A percentile compares a stretch with the other conserved stretches of the same genome.
Conservation (phyloP, 371 early-diverging fungal species). For the Rhizopus microsporus region DNA sequence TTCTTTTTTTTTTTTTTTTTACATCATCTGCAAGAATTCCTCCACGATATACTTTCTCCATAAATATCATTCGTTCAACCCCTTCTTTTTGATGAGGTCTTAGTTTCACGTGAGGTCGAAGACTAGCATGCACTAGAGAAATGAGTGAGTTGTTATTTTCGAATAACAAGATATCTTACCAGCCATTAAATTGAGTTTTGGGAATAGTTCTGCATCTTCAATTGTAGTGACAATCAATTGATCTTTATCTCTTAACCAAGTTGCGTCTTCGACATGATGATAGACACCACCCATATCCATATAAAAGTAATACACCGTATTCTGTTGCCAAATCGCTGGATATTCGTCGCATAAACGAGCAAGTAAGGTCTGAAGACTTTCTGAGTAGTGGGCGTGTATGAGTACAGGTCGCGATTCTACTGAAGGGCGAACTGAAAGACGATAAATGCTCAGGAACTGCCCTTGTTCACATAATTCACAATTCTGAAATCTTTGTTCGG, state of each 20-base stretch:
- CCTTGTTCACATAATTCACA: constrained; percentile 15
- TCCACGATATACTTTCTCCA: constrained; percentile 40
- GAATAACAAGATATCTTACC: constrained; percentile 21
- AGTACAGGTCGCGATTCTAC: constrained; percentile 8
- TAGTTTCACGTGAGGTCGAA: constrained; percentile 29
- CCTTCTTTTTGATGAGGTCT: constrained; percentile 46
- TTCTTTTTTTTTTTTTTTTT: constrained; percentile 1
- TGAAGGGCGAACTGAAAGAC: constrained; percentile 15
- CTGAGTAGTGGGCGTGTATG: constrained; percentile 33
- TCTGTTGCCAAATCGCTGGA: constrained; percentile 28
- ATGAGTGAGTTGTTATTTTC: background rate
- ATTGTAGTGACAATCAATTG: constrained; percentile 30
- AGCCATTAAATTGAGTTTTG: constrained; percentile 37
- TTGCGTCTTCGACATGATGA: constrained; percentile 31
- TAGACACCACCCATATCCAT: constrained; percentile 44
- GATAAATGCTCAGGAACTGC: constrained; percentile 6
- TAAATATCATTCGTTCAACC: constrained; percentile 33
- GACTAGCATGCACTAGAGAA: constrained; percentile 34
- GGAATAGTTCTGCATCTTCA: constrained; percentile 28
- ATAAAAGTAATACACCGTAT: constrained; percentile 37
- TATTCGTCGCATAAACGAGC: constrained; percentile 24
- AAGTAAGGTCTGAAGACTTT: constrained; percentile 27
- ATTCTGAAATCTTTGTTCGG: background rate
- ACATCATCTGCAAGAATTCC: constrained; percentile 50
- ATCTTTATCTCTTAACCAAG: constrained; percentile 47